These are phyloP conservation scores for Pestalotiopsis sp. DNA, from an alignment of 2,329 filamentous ascomycete genomes.

Conservation along the genomic window DNA sequence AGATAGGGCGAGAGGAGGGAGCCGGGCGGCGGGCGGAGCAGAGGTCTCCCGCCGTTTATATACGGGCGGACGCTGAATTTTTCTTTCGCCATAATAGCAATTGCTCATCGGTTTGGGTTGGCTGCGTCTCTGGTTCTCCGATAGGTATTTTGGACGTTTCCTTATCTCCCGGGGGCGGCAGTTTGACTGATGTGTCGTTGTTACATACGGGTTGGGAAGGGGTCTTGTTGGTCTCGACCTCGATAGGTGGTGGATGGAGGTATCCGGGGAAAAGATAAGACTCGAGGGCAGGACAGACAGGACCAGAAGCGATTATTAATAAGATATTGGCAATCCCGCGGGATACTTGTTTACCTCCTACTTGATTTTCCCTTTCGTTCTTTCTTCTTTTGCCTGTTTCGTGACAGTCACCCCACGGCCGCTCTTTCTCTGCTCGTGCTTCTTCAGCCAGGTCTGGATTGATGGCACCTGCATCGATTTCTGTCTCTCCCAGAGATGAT, in stretches of 20 bases:
- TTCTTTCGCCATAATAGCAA: background rate
- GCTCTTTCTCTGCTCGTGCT: background rate
- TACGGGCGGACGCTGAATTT: background rate
- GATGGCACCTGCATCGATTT: background rate
- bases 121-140: background rate
- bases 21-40: background rate
- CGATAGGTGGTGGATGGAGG: background rate
- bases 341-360: background rate
- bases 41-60: background rate
- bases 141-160: background rate
- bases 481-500: background rate
- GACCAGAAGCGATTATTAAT: conserved; percentile 26
- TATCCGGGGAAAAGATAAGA: background rate
- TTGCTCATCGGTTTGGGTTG: background rate
- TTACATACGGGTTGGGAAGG: background rate
- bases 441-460: background rate
- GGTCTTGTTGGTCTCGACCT: no score
- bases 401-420: background rate
- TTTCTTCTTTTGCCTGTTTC: background rate
- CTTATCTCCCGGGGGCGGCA: conserved; percentile 4
- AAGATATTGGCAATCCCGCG: conserved; percentile 10
- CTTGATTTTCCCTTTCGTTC: no score
- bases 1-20: background rate
- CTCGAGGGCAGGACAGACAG: conserved; percentile 14
- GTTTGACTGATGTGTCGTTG: background rate